Conservation (phyloP, 2,329 filamentous ascomycete genomes). For the Fusarium gaditjirri region DNA sequence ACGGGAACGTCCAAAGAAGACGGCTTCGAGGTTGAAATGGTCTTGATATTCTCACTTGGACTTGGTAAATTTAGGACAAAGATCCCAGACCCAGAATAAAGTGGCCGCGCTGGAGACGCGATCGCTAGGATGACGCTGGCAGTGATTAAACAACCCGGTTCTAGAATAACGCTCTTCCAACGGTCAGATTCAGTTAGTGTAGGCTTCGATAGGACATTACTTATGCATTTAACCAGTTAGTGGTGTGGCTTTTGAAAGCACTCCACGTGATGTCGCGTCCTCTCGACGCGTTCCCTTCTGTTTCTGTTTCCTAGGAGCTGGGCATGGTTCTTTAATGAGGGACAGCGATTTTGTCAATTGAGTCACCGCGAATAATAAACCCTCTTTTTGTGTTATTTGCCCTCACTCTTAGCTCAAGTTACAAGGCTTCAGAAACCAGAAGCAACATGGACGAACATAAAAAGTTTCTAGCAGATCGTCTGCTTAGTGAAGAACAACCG, state of each 20-base stretch:
- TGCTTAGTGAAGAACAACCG: conserved; percentile 79
- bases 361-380: background rate
- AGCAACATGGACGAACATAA: conserved; percentile 67
- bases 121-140: conserved; percentile 24
- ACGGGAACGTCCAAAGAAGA: background rate
- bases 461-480: conserved; percentile 77
- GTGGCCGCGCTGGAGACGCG: conserved; percentile 41
- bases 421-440: background rate
- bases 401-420: background rate
- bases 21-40: background rate
- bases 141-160: conserved; percentile 4
- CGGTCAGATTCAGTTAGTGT: background rate
- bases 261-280: conserved; percentile 52
- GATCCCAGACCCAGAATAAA: conserved; percentile 15
- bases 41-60: background rate
- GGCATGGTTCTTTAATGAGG: conserved; percentile 3
- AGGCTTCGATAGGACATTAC: background rate
- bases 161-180: background rate
- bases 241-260: background rate
- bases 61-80: background rate
- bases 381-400: background rate
- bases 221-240: background rate
- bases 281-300: conserved; percentile 30
- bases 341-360: conserved; percentile 10
- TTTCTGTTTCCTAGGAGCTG: conserved; percentile 1